phyloP scores from a whole-genome alignment of 2,329 filamentous ascomycete genomes.

The Colletotrichum cereale region DNA sequence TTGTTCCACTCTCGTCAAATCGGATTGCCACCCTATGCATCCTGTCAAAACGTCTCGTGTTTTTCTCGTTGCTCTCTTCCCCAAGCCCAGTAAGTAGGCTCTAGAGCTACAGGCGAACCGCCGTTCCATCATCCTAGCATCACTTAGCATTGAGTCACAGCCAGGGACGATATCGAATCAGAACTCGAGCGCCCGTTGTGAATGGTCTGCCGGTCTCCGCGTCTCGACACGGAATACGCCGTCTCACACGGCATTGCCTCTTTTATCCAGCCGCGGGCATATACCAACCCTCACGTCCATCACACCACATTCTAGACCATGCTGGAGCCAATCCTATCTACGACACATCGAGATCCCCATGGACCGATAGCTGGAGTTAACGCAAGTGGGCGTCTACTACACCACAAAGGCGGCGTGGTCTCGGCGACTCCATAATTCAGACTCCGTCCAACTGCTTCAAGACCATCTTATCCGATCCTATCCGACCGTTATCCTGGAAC shows the following conservation, averaged over 20 bases:
- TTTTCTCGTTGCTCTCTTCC: background rate
- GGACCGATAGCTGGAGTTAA: constrained; percentile 14
- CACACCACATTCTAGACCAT: constrained; percentile 16
- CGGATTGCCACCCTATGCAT: constrained; percentile 8
- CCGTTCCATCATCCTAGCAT: constrained; percentile 30
- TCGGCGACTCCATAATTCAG: constrained; percentile 25
- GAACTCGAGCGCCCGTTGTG: background rate
- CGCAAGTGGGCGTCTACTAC: background rate
- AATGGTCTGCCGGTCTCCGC: constrained; percentile 4
- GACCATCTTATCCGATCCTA: constrained; percentile 23
- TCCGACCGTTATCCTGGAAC: constrained; percentile 19
- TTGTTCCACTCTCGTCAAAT: constrained; percentile 12
- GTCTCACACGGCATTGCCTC: background rate
- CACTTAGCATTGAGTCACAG: constrained; percentile 35
- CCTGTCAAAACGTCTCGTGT: constrained; percentile 14
- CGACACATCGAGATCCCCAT: background rate
- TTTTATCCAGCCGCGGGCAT: background rate
- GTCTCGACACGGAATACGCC: constrained; percentile 13
- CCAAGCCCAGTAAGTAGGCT: constrained; percentile 5
- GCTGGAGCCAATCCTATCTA: constrained; percentile 3
- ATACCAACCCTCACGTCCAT: constrained; percentile 1
- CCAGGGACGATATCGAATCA: constrained; percentile 25
- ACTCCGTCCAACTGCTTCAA: constrained; percentile 18
- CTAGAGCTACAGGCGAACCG: constrained; percentile 21
- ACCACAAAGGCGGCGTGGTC: constrained; percentile 8